Evolutionary conservation across 768 basidiomycete genomes (phyloP).

Genomic region (Lyophyllum decastes): DNA sequence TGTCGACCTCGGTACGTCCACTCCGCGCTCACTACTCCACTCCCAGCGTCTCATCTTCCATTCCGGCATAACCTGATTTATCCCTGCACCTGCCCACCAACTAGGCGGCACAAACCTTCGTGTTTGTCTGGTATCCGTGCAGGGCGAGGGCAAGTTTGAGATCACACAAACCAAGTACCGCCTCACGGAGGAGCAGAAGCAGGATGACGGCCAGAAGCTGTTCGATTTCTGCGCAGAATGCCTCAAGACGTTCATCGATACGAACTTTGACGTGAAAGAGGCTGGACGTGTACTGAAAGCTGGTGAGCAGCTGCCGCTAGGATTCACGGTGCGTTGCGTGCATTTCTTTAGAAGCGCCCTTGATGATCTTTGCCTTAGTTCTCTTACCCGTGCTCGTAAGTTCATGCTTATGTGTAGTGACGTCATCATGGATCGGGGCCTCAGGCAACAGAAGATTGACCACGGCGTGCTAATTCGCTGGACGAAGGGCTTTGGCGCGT

Average conservation of each 20-base stretch:
- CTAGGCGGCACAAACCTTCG: conserved; percentile 96
- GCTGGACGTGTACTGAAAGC: conserved; percentile 43
- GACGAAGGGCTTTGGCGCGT: conserved; percentile 98
- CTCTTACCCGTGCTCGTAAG: conserved; percentile 93
- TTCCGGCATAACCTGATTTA: background rate
- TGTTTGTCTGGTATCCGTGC: conserved; percentile 92
- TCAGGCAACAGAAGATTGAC: conserved; percentile 90
- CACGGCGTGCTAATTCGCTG: conserved; percentile 94
- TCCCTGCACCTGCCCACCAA: background rate
- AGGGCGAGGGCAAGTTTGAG: conserved; percentile 95
- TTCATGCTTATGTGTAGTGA: conserved; percentile 15
- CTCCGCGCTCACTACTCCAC: background rate
- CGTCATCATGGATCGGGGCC: background rate
- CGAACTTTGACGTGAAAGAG: conserved; percentile 58
- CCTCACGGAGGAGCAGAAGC: conserved; percentile 96
- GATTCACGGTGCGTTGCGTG: conserved; percentile 78
- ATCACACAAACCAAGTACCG: conserved; percentile 98
- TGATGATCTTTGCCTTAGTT: conserved; percentile 48
- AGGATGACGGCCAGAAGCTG: conserved; percentile 91
- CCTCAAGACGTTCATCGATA: conserved; percentile 83
- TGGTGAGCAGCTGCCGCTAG: conserved; percentile 73
- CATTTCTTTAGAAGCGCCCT: too few relatives aligned
- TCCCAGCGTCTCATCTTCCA: conserved; percentile 3
- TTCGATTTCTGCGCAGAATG: conserved; percentile 99
- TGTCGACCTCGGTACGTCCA: conserved; percentile 74